Evolutionary conservation across 1,284 basidiomycete genomes (phyloP).

Genomic region (Inonotus hispidus): DNA sequence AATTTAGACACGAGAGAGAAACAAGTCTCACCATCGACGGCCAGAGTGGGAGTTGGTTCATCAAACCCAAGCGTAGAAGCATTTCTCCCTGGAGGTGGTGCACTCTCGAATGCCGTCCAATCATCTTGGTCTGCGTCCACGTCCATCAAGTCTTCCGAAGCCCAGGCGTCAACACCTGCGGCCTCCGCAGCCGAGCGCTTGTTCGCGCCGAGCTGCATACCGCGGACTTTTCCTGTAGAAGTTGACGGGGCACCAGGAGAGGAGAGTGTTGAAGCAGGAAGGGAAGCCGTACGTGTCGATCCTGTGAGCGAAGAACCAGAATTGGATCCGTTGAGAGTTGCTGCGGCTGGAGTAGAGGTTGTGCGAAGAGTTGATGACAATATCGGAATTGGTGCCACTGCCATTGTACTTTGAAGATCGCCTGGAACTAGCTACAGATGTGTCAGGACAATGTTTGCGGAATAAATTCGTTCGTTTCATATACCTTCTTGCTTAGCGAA

Average conservation of each 20-base stretch:
- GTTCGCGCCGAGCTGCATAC: constrained; percentile 65
- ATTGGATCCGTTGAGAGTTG: constrained; percentile 19
- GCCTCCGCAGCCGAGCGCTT: constrained; percentile 47
- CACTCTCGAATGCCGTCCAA: constrained; percentile 90
- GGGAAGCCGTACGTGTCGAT: background rate
- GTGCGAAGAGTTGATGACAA: constrained; percentile 34
- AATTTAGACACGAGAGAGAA: background rate
- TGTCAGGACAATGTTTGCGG: constrained; percentile 3
- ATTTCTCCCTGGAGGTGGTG: constrained; percentile 32
- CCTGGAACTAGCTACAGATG: constrained; percentile 52
- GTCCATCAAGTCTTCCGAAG: constrained; percentile 73
- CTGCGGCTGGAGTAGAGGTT: constrained; percentile 32
- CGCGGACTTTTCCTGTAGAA: constrained; percentile 38
- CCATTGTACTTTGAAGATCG: constrained; percentile 68
- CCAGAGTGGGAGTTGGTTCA: constrained; percentile 11
- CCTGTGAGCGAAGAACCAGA: constrained; percentile 3
- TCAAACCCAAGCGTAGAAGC: constrained; percentile 24
- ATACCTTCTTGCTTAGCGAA: constrained; percentile 73
- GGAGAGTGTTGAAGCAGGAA: constrained; percentile 17
- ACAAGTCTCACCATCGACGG: constrained; percentile 10
- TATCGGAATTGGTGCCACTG: constrained; percentile 24
- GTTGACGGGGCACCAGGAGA: constrained; percentile 16
- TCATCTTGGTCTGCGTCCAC: constrained; percentile 88
- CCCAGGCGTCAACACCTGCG: constrained; percentile 43
- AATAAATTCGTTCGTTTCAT: background rate